Percentiles rank a stretch among this genome's conserved stretches.
Evolutionary conservation across 148 eudicot species (phyloP).

Genomic region (Amaranthus hypochondriacus): DNA sequence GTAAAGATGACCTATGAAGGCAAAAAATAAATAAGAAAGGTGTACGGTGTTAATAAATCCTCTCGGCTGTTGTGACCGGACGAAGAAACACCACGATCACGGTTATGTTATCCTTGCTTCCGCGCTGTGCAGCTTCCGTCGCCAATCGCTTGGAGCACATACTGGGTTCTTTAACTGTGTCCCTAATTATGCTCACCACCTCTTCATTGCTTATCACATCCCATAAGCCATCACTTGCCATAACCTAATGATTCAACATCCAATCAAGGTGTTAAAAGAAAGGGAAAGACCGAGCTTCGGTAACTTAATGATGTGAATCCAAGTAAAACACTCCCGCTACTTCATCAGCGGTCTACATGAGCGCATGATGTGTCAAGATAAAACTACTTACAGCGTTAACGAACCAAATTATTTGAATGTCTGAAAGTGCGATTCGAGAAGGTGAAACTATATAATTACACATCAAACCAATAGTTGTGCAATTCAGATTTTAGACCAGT

Average conservation of each 20-base stretch:
- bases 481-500: too few relatives aligned
- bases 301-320: too few relatives aligned
- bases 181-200: slow-evolving; percentile 61
- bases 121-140: slow-evolving; percentile 84
- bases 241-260: slow-evolving; percentile 45
- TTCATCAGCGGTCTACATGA: too few relatives aligned
- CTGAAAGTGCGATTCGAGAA: too few relatives aligned
- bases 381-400: too few relatives aligned
- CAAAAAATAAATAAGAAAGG: background rate
- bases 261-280: background rate
- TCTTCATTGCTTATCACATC: slow-evolving; percentile 71
- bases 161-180: slow-evolving; percentile 88
- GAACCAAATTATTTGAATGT: too few relatives aligned
- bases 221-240: slow-evolving; percentile 99
- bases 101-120: slow-evolving; percentile 92
- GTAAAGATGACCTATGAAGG: too few relatives aligned
- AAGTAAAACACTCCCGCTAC: too few relatives aligned
- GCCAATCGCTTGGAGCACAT: slow-evolving; percentile 97
- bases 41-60: slow-evolving; percentile 46
- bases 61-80: slow-evolving; percentile 89
- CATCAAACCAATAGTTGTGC: too few relatives aligned
- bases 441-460: too few relatives aligned
- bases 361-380: too few relatives aligned
- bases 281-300: too few relatives aligned
- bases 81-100: slow-evolving; percentile 79